Evolutionary conservation across 768 basidiomycete species (phyloP), one percentile per base, ranked within the genome.

Genomic region (Phlegmacium glaucopus): DNA sequence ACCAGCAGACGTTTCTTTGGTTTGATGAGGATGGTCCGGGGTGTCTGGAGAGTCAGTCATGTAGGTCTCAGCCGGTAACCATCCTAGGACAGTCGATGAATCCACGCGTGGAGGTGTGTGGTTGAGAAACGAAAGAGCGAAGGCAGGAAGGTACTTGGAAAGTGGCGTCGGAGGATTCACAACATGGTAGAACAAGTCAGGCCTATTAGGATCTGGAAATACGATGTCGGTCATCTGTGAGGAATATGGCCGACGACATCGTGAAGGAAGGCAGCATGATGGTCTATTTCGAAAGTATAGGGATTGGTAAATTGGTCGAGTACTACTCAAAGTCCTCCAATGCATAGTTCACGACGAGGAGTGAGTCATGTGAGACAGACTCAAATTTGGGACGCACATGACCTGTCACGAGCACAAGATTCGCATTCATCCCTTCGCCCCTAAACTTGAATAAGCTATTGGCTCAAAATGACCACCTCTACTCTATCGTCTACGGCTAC

Each of bases 121-220:
- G 1, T 73, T 45, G 7, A 85, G 68, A 48, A 89, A 87, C 1
- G 86, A 87, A 2, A 90, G 56, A 0, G 85, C 86, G 57, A 79
- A 88, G 3, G 75, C 76, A 7, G 81, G 77, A 2, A 61, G 52
- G 1, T 65, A 58, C 2, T 62, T 51, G 5, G 78, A 79, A 5
- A 77, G 37, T 1, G 77, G 72, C 27, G 69, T 75, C 5, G 82
- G 81, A 0, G 81, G 69, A 1, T 74, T 58, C 16, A 83, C 60
- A 34, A 81, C 67, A 60, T 90, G 87, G 66, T 89, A 90, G 58
- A 78, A 88, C 2, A 90, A 63, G 60, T 81, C 83, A 13, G 82
- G 75, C 10, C 86, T 76, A 42, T 72, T 68, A 1, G 85, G 78
- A 60, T 89, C 87, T 7, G 75, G 35, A 43, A 66, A 66, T n/a